A percentile compares a stretch with the other conserved stretches of the same genome.
These are phyloP conservation scores for Paratinospora sagittata DNA, from an alignment of 164 flowering plant genomes.

Conservation along the genomic window DNA sequence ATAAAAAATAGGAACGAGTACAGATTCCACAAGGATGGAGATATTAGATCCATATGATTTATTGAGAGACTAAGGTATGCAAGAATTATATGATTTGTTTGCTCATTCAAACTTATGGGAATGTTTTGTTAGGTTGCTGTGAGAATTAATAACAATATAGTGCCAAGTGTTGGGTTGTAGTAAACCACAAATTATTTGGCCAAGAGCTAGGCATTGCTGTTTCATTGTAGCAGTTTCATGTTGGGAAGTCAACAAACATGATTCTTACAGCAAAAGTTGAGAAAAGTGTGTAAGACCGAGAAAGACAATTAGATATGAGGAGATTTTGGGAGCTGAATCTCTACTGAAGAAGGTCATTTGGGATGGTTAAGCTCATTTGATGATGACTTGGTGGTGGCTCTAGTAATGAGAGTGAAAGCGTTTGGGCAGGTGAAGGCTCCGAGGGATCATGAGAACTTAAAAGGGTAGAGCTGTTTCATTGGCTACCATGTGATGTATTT, in stretches of 20 bases:
- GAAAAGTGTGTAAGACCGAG: neutral
- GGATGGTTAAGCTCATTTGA: neutral
- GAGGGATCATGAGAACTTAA: too few relatives aligned
- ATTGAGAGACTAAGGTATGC: too few relatives aligned
- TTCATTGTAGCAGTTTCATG: neutral
- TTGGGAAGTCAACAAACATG: neutral
- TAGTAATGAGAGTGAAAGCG: neutral
- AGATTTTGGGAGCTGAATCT: neutral
- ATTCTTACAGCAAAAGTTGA: neutral
- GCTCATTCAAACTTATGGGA: too few relatives aligned
- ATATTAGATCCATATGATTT: too few relatives aligned
- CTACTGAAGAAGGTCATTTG: neutral
- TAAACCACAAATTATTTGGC: neutral
- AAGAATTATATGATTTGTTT: too few relatives aligned
- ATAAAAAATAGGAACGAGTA: too few relatives aligned
- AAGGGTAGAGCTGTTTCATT: too few relatives aligned
- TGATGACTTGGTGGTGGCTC: neutral
- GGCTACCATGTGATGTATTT: too few relatives aligned
- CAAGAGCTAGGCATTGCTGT: neutral
- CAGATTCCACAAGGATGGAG: too few relatives aligned
- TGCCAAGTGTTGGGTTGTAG: neutral
- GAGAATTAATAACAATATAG: neutral
- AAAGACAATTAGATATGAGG: too few relatives aligned
- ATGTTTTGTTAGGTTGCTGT: neutral
- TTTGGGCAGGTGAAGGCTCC: neutral